Evolutionary conservation across 2,329 filamentous ascomycete species (phyloP).

Genomic region (Rhynchosporium secalis): DNA sequence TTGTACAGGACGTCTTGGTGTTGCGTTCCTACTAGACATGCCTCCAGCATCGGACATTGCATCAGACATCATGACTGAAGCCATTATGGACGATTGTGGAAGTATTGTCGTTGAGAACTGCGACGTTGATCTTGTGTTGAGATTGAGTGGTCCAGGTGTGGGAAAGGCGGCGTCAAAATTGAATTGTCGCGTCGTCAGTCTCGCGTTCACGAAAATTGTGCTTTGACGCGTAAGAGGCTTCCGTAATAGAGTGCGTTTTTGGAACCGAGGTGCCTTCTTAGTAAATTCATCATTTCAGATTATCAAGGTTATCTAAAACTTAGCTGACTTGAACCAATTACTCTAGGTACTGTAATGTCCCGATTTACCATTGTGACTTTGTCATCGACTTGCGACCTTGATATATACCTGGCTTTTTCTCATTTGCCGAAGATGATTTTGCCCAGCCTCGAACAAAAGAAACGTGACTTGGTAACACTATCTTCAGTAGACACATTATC

Average conservation of each 20-base stretch:
- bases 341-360: no score
- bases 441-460: no score
- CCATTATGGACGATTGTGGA: constrained; percentile 31
- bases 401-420: no score
- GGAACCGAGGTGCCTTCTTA: no score
- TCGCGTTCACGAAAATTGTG: constrained; percentile 21
- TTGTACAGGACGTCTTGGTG: constrained; percentile 31
- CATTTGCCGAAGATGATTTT: no score
- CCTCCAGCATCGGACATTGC: constrained; percentile 33
- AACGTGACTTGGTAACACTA: no score
- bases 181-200: constrained; percentile 22
- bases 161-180: constrained; percentile 27
- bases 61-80: constrained; percentile 40
- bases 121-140: constrained; percentile 24
- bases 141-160: constrained; percentile 28
- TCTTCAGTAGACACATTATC: no score
- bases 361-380: no score
- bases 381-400: no score
- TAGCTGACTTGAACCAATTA: no score
- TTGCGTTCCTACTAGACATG: constrained; percentile 32
- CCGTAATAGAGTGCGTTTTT: constrained; percentile 36
- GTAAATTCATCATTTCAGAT: no score
- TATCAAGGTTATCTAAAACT: no score
- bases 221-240: constrained; percentile 13
- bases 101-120: constrained; percentile 21